Conservation (phyloP, 257 asterid genomes). For the Coffea canephora region DNA sequence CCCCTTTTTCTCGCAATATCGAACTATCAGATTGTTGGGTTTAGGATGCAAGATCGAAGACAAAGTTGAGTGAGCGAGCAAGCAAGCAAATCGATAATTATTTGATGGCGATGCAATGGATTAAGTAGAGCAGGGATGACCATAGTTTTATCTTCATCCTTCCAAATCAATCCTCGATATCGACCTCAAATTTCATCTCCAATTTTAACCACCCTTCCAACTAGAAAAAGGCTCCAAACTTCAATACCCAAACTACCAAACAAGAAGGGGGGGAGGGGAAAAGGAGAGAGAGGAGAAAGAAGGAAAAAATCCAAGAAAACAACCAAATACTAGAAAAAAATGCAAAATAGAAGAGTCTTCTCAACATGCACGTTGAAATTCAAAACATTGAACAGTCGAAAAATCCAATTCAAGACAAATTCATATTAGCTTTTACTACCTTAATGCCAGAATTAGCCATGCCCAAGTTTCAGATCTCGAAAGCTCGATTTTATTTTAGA, state of each 20-base stretch:
- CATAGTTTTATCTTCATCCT: constrained; percentile 68
- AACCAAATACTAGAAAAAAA: neutral
- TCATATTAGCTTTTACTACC: constrained; percentile 18
- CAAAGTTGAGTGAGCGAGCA: too few species aligned
- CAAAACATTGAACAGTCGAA: constrained; percentile 18
- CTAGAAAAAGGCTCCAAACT: constrained; percentile 16
- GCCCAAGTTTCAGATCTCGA: constrained; percentile 61
- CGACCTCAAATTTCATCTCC: constrained; percentile 39
- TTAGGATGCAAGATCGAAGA: too few species aligned
- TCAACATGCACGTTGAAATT: constrained; percentile 32
- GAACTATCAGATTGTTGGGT: too few species aligned
- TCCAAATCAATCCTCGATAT: constrained; percentile 61
- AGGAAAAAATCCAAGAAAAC: neutral
- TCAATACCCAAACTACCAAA: constrained; percentile 9
- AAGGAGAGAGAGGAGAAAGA: neutral
- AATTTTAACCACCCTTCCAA: constrained; percentile 11
- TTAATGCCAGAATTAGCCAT: constrained; percentile 20
- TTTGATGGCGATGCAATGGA: too few species aligned
- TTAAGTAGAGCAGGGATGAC: constrained; percentile 17
- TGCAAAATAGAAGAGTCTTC: neutral
- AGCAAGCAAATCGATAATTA: too few species aligned
- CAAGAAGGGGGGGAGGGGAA: too few species aligned
- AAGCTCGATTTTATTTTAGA: constrained; percentile 14
- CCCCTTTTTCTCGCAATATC: too few species aligned
- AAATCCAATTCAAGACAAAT: constrained; percentile 25